Conservation (phyloP, 192 early-diverging fungal genomes). For the Podila verticillata region DNA sequence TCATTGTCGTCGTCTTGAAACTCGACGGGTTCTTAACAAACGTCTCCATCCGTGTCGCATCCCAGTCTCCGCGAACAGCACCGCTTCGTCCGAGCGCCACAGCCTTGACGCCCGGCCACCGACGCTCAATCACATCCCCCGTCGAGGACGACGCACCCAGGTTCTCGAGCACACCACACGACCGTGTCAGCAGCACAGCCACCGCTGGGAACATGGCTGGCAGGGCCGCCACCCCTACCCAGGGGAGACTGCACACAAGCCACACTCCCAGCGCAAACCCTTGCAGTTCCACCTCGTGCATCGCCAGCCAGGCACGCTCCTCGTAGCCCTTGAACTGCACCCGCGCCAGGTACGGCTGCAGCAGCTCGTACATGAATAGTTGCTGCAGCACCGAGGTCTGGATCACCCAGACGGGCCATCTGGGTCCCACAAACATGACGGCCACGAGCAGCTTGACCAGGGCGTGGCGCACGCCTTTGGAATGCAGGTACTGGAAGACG, state of each 20-base stretch:
- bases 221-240: constrained; percentile 16
- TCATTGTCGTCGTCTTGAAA: background rate
- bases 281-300: constrained; percentile 17
- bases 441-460: background rate
- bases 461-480: constrained; percentile 6
- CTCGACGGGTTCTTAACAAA: constrained; percentile 4
- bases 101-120: constrained; percentile 21
- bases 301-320: constrained; percentile 34
- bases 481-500: constrained; percentile 17
- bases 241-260: constrained; percentile 22
- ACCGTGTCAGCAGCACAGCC: constrained; percentile 29
- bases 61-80: constrained; percentile 32
- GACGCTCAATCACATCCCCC: constrained; percentile 33
- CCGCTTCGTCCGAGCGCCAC: constrained; percentile 15
- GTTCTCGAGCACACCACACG: constrained; percentile 42
- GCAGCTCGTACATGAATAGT: constrained; percentile 33
- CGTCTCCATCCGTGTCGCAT: constrained; percentile 7
- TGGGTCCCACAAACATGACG: constrained; percentile 5
- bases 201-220: constrained; percentile 32
- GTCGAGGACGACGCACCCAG: constrained; percentile 5
- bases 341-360: constrained; percentile 35
- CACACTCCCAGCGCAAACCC: constrained; percentile 36
- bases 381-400: constrained; percentile 28
- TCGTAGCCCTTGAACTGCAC: constrained; percentile 38
- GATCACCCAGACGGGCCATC: constrained; percentile 30